Conservation (phyloP, 108 stramenopile genomes). For the Conticribra weissflogii region DNA sequence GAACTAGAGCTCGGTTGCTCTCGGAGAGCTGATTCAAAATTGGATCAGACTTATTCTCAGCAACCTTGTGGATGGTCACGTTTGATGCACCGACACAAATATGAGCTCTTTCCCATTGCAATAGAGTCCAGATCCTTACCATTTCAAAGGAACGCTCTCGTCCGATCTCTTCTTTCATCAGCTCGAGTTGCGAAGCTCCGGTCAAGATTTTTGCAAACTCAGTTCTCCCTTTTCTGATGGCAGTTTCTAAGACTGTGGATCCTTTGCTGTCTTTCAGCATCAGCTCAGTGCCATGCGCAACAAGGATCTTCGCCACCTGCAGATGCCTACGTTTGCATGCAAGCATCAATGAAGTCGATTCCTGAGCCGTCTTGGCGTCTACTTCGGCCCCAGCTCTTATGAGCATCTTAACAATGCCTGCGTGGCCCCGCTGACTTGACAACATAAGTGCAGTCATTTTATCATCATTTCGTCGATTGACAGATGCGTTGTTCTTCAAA, state of each 20-base stretch:
- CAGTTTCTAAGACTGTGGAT: constrained; percentile 75
- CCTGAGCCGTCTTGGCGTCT: constrained; percentile 68
- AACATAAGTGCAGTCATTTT: constrained; percentile 89
- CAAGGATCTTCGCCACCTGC: constrained; percentile 73
- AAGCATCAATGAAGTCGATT: constrained; percentile 84
- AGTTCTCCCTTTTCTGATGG: constrained; percentile 30
- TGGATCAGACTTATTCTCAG: constrained; percentile 13
- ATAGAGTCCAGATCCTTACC: constrained; percentile 51
- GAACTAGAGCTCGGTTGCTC: constrained; percentile 42
- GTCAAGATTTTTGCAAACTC: constrained; percentile 46
- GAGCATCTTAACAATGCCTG: constrained; percentile 66
- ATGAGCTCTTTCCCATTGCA: constrained; percentile 57
- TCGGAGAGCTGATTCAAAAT: constrained; percentile 5
- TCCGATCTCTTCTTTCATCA: constrained; percentile 54
- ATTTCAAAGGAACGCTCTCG: constrained; percentile 46
- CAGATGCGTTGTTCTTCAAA: constrained; percentile 53
- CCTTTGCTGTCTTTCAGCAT: constrained; percentile 64
- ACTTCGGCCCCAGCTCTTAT: constrained; percentile 70
- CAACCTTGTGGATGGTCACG: constrained; percentile 40
- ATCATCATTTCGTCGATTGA: constrained; percentile 81
- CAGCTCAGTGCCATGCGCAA: constrained; percentile 81
- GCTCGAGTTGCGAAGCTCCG: constrained; percentile 41
- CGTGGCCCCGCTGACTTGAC: constrained; percentile 83
- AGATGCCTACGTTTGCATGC: constrained; percentile 84
- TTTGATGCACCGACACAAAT: constrained; percentile 23